Evolutionary conservation across 345 rosid genomes (phyloP).

Genomic region (Gynandropsis gynandra): DNA sequence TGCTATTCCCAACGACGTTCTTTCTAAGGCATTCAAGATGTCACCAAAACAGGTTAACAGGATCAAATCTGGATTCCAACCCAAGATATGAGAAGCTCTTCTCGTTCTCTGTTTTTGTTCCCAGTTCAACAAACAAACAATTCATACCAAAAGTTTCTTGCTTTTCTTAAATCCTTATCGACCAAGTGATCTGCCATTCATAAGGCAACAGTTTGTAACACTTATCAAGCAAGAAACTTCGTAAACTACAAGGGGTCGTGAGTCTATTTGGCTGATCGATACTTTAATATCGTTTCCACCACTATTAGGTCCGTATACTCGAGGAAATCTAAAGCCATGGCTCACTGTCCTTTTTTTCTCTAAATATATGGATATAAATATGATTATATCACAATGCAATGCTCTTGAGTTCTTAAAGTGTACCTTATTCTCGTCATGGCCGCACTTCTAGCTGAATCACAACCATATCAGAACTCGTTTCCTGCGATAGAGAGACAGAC

Average conservation of each 20-base stretch:
- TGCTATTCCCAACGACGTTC: slow-evolving; percentile 37
- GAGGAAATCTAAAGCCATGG: too few relatives aligned
- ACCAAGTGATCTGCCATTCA: too few relatives aligned
- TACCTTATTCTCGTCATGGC: slow-evolving; percentile 6
- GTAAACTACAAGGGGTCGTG: too few relatives aligned
- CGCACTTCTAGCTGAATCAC: neutral
- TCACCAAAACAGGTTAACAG: slow-evolving; percentile 29
- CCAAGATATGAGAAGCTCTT: slow-evolving; percentile 30
- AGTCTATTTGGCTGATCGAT: too few relatives aligned
- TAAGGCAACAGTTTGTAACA: too few relatives aligned
- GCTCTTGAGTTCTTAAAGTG: neutral
- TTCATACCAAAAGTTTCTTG: slow-evolving; percentile 6
- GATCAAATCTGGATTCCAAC: slow-evolving; percentile 40
- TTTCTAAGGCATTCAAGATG: slow-evolving; percentile 44
- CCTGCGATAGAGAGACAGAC: neutral
- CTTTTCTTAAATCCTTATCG: neutral
- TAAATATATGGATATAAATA: slow-evolving; percentile 5
- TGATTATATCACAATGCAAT: neutral
- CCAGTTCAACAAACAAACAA: slow-evolving; percentile 1
- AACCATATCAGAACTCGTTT: neutral
- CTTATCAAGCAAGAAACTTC: too few relatives aligned
- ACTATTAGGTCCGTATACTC: too few relatives aligned
- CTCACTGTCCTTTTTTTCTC: neutral
- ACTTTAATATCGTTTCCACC: too few relatives aligned
- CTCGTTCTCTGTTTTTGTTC: slow-evolving; percentile 5